These are phyloP conservation scores for Prosopis cineraria DNA, from an alignment of 306 rosid species.

Conservation along the genomic window DNA sequence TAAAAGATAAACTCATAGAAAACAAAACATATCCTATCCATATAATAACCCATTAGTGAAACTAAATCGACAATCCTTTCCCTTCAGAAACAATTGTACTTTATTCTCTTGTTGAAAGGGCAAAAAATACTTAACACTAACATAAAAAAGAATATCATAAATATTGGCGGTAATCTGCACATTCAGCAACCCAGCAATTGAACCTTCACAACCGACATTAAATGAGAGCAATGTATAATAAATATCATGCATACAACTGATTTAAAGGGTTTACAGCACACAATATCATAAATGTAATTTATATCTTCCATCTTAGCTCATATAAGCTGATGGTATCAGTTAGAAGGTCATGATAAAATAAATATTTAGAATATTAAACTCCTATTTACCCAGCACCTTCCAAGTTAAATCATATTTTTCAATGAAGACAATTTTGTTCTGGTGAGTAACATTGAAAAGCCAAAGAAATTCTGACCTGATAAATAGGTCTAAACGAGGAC, in stretches of 20 bases:
- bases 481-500: too few relatives aligned
- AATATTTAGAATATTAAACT: background rate
- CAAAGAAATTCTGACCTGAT: background rate
- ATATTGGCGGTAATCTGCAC: background rate
- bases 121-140: background rate
- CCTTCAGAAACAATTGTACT: background rate
- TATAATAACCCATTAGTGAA: background rate
- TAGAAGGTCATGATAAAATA: background rate
- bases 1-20: background rate
- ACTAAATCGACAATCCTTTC: background rate
- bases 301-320: conserved; percentile 6
- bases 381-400: conserved; percentile 23
- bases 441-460: conserved; percentile 1
- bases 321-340: conserved; percentile 26
- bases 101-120: background rate
- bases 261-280: background rate
- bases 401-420: conserved; percentile 8
- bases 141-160: background rate
- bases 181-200: background rate
- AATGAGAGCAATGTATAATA: conserved; percentile 23
- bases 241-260: conserved; percentile 12
- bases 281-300: conserved; percentile 1
- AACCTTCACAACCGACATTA: conserved; percentile 55
- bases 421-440: conserved; percentile 6
- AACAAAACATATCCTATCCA: background rate